These are phyloP conservation scores for Physocladia obscura DNA, from an alignment of 192 early-diverging fungal species.

Conservation along the genomic window DNA sequence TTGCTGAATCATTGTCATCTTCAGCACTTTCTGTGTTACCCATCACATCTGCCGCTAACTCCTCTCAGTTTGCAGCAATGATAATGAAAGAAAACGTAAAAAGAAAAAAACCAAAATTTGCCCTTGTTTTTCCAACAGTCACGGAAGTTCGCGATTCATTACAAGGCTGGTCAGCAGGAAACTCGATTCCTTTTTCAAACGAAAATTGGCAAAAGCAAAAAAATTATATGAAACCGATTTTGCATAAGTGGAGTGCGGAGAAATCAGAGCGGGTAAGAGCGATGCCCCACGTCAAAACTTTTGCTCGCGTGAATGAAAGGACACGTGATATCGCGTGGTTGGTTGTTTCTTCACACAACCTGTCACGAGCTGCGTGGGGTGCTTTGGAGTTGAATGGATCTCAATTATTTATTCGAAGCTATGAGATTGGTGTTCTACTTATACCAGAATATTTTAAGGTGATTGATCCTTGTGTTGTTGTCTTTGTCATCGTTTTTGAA, in stretches of 20 bases:
- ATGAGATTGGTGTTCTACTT: slow-evolving; percentile 66
- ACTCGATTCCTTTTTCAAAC: slow-evolving; percentile 40
- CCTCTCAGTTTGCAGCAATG: not conserved
- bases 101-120: not conserved
- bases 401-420: slow-evolving; percentile 61
- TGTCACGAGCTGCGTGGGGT: slow-evolving; percentile 73
- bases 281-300: slow-evolving; percentile 68
- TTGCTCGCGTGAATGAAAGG: slow-evolving; percentile 30
- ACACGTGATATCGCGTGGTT: slow-evolving; percentile 36
- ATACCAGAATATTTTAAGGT: slow-evolving; percentile 61
- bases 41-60: no score
- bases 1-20: slow-evolving; percentile 48
- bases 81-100: no score
- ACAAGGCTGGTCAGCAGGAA: slow-evolving; percentile 57
- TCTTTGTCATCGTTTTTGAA: not conserved
- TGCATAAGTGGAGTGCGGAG: slow-evolving; percentile 53
- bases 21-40: slow-evolving; percentile 22
- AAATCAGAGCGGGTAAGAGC: slow-evolving; percentile 51
- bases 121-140: slow-evolving; percentile 58
- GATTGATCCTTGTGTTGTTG: not conserved
- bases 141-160: slow-evolving; percentile 59
- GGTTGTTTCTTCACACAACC: slow-evolving; percentile 55
- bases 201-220: slow-evolving; percentile 57
- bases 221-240: slow-evolving; percentile 47
- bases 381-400: slow-evolving; percentile 49